phyloP scores from a whole-genome alignment of 257 asterid genomes.

The Solanum clarkiae region DNA sequence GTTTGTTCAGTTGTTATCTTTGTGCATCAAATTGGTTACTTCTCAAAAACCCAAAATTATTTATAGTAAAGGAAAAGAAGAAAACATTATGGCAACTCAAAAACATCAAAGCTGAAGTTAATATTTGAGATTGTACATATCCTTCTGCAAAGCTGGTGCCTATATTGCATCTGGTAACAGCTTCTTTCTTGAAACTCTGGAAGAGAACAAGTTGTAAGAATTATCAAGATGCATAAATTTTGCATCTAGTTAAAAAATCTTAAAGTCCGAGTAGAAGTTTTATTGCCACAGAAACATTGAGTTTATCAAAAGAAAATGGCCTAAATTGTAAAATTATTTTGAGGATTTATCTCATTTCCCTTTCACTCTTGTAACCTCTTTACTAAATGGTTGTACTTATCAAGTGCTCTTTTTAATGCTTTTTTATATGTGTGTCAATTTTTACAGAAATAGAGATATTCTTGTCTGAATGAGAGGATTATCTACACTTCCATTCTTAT shows the following conservation, averaged over 20 bases:
- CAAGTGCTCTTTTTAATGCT: neutral
- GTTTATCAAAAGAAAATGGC: neutral
- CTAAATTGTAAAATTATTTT: neutral
- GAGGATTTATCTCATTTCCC: neutral
- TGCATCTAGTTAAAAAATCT: neutral
- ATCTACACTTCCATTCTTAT: neutral
- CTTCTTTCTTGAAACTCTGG: neutral
- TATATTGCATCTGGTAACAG: neutral
- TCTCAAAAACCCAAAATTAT: neutral
- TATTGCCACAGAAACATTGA: neutral
- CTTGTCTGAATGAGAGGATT: conserved; percentile 1
- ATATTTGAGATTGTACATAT: neutral
- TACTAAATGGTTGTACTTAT: neutral
- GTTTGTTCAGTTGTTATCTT: neutral
- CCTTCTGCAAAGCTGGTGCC: neutral
- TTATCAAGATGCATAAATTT: neutral
- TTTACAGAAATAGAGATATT: neutral
- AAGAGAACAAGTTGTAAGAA: neutral
- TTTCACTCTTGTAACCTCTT: neutral
- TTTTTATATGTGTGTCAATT: neutral
- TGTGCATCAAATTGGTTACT: neutral
- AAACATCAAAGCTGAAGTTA: neutral
- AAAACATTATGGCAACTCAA: neutral
- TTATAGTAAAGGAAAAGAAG: neutral
- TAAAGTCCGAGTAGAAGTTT: neutral